Evolutionary conservation across 768 basidiomycete species (phyloP), one percentile per base, ranked within the genome.

Genomic region (Mycena galopus): DNA sequence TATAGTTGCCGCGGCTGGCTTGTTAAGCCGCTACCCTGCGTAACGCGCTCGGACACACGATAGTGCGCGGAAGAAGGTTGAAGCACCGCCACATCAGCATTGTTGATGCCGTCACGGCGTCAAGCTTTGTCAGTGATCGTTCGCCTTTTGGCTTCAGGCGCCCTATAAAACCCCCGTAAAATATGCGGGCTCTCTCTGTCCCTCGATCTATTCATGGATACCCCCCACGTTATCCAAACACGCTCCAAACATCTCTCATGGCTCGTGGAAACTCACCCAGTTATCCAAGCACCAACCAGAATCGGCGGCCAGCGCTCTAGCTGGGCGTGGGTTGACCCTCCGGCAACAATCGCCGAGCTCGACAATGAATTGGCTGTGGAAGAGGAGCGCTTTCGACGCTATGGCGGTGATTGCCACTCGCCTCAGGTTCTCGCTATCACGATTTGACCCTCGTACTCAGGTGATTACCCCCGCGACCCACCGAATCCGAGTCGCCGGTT

Each of bases 311-410:
- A 4, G 14, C 25, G 51, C 8, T 56, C 55, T 4, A 17, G 14
- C 7, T 56, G 29, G 30, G 65, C 44, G 64, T 55, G 4, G 60
- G 61, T 63, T 17, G 67, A n/a, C 17, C 56, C 57, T 11, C 37
- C 65, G 8, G 30, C 21, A n/a, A 11, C 56, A 12, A 8, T 35
- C 29, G 50, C 14, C 4, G 14, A 17, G 10, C 50, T 51, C 50
- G 50, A 51, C 25, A 5, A 12, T 6, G 50, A 51, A 25, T 25
- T 51, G 3, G n/a, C 50, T 11, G 25, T 51, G 1, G 50, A 51
- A 12, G 50, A 51, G 16, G 50, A 51, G 50, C 50, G 50, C n/a
- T 25, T 51, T 25, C 50, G 11, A 7, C 50, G 50, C 50, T 51
- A 51, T 51, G 50, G 50, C 19, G 50, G 50, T 19, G 19, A 51